phyloP scores from a whole-genome alignment of 345 rosid species.

The Citrus maxima region DNA sequence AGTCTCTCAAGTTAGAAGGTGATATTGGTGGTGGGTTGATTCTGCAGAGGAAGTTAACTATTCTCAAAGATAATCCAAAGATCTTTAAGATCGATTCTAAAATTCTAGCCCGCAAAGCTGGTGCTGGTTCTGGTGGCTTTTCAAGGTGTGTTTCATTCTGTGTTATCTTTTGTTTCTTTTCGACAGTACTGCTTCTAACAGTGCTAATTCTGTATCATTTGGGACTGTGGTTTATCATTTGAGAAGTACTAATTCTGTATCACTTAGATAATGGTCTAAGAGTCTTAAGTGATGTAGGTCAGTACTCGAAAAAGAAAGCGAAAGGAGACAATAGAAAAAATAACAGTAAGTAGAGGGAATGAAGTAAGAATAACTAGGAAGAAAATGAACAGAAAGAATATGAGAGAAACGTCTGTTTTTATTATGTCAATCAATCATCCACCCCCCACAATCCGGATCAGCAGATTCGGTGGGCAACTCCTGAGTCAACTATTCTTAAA shows the following conservation, averaged over 20 bases:
- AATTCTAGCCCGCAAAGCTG: conserved; percentile 69
- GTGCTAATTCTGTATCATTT: not conserved
- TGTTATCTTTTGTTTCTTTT: not conserved
- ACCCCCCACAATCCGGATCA: not conserved
- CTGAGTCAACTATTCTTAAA: not conserved
- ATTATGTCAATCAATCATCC: not conserved
- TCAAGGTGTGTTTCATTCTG: conserved; percentile 54
- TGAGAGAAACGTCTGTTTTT: not conserved
- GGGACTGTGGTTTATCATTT: not conserved
- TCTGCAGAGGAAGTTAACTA: conserved; percentile 49
- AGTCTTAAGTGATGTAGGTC: not conserved
- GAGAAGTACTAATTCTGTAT: not conserved
- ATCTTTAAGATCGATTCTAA: conserved; percentile 57
- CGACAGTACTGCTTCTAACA: not conserved
- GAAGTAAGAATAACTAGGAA: not conserved
- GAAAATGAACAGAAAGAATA: not conserved
- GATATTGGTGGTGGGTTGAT: conserved; percentile 80
- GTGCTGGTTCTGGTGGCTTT: conserved; percentile 93
- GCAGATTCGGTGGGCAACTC: not conserved
- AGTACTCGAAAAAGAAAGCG: not conserved
- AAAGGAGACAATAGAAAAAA: not conserved
- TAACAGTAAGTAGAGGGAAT: not conserved
- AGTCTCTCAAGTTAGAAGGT: conserved; percentile 63
- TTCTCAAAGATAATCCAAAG: conserved; percentile 43
- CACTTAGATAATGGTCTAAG: not conserved